These are phyloP conservation scores for Akebia trifoliata DNA, from an alignment of 164 flowering plant species.

Conservation along the genomic window DNA sequence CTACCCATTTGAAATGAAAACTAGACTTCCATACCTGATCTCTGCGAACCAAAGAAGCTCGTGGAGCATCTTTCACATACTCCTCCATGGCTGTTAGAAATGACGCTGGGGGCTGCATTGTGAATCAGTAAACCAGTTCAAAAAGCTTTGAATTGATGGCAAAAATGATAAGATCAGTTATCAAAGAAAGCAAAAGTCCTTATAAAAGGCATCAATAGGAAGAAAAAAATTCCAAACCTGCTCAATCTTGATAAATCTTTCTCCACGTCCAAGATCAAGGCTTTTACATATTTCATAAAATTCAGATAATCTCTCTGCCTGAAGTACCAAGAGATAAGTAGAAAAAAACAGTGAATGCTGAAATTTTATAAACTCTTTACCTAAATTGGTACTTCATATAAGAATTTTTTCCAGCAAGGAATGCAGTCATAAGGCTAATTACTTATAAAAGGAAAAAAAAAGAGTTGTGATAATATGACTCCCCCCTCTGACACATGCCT, in stretches of 20 bases:
- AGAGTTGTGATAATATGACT: no score
- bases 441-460: no score
- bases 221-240: conserved; percentile 69
- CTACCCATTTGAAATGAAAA: no score
- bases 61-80: conserved; percentile 92
- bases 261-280: conserved; percentile 89
- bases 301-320: conserved; percentile 90
- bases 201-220: background rate
- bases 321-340: conserved; percentile 15
- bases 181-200: no score
- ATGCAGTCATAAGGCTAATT: background rate
- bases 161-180: no score
- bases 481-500: no score
- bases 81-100: conserved; percentile 98
- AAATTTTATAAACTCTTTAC: no score
- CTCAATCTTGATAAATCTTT: conserved; percentile 82
- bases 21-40: conserved; percentile 48
- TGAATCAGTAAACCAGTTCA: conserved; percentile 6
- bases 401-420: background rate
- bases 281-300: conserved; percentile 90
- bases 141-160: no score
- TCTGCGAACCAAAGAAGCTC: conserved; percentile 51
- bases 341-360: background rate
- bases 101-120: conserved; percentile 86
- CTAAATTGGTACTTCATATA: background rate